Evolutionary conservation across 768 basidiomycete genomes (phyloP).

Genomic region (Botryobasidium botryosum): DNA sequence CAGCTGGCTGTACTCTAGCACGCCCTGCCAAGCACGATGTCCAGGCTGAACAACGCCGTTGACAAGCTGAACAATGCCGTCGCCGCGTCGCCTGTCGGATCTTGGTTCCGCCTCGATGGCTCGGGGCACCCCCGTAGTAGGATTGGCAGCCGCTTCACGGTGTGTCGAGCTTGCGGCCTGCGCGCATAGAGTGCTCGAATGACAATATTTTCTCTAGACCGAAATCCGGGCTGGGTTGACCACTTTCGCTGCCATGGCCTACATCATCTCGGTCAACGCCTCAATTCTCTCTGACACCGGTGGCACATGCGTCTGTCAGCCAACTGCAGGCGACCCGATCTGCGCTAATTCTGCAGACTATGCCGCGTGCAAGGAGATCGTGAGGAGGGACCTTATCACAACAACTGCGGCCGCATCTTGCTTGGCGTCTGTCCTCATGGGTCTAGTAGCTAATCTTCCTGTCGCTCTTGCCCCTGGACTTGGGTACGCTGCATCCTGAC

Average conservation of each 20-base stretch:
- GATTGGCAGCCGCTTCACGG: conserved; percentile 38
- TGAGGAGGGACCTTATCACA: conserved; percentile 64
- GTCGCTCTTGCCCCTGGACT: conserved; percentile 76
- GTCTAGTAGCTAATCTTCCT: conserved; percentile 69
- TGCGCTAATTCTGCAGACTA: conserved; percentile 18
- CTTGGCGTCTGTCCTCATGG: conserved; percentile 67
- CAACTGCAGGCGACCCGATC: conserved; percentile 29
- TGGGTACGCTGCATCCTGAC: conserved; percentile 27
- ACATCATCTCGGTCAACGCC: conserved; percentile 80
- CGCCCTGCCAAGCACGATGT: too few species aligned
- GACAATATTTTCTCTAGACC: conserved; percentile 10
- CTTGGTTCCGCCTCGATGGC: conserved; percentile 61
- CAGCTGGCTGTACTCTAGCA: too few species aligned
- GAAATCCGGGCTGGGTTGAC: conserved; percentile 19
- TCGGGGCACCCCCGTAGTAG: conserved; percentile 48
- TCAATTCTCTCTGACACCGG: conserved; percentile 59
- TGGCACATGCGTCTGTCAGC: conserved; percentile 58
- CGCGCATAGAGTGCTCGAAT: neutral
- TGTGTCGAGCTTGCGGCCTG: neutral
- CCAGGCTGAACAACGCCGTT: conserved; percentile 11
- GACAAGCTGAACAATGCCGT: conserved; percentile 27
- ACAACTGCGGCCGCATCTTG: conserved; percentile 64
- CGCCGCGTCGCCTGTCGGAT: conserved; percentile 30
- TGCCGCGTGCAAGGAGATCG: conserved; percentile 14
- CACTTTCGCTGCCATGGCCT: conserved; percentile 28